A percentile compares a stretch with the other conserved stretches of the same genome.
These are phyloP conservation scores for Lentinus tigrinus DNA, from an alignment of 768 basidiomycete genomes.

Conservation along the genomic window DNA sequence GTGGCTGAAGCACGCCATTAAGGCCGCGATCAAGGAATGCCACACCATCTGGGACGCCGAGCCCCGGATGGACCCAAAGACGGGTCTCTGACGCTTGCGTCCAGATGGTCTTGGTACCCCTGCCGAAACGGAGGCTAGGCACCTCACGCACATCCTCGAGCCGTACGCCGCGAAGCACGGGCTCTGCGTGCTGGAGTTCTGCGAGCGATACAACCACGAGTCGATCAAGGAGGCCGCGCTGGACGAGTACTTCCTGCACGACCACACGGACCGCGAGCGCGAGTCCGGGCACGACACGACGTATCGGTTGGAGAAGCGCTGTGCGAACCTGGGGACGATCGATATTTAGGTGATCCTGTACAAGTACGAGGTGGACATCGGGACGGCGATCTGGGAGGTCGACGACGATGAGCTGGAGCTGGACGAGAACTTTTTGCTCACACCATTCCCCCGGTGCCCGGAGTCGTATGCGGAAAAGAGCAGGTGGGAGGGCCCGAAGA, in stretches of 20 bases:
- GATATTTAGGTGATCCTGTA: constrained; percentile 94
- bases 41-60: constrained; percentile 96
- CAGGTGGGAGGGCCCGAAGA: constrained; percentile 54
- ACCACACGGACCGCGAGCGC: constrained; percentile 92
- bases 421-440: constrained; percentile 87
- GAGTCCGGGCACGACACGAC: constrained; percentile 97
- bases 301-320: constrained; percentile 96
- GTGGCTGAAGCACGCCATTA: constrained; percentile 95
- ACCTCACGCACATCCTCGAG: constrained; percentile 97
- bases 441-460: constrained; percentile 86
- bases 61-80: constrained; percentile 92
- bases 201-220: constrained; percentile 91
- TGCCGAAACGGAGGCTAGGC: constrained; percentile 96
- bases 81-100: constrained; percentile 91
- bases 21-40: constrained; percentile 98
- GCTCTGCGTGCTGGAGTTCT: constrained; percentile 92
- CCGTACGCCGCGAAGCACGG: constrained; percentile 93
- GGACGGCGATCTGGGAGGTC: constrained; percentile 91
- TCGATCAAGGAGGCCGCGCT: constrained; percentile 79
- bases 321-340: constrained; percentile 94
- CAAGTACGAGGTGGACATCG: constrained; percentile 99
- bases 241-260: constrained; percentile 97
- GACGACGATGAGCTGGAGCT: constrained; percentile 91
- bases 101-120: constrained; percentile 95
- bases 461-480: constrained; percentile 64